Conservation (phyloP, 805 yeast species). For the Ogataea trehaloabstinens region DNA sequence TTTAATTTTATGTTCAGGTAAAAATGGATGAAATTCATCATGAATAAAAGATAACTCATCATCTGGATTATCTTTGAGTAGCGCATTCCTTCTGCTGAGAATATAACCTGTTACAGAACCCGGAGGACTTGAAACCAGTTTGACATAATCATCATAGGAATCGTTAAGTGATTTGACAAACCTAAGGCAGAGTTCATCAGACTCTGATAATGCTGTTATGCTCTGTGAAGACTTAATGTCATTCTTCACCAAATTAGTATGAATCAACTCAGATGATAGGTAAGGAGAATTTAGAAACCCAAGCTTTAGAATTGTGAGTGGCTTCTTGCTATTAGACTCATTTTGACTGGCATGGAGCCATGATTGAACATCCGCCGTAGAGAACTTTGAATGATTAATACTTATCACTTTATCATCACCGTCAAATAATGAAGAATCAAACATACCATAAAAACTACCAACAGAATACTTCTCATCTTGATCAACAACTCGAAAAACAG, state of each 20-base stretch:
- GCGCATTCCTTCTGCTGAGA: constrained; percentile 56
- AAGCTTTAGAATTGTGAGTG: constrained; percentile 65
- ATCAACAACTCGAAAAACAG: constrained; percentile 75
- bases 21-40: constrained; percentile 56
- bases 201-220: constrained; percentile 31
- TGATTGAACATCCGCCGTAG: constrained; percentile 29
- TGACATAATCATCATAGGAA: constrained; percentile 44
- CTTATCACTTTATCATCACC: constrained; percentile 3
- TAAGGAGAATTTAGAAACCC: constrained; percentile 68
- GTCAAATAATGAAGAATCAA: constrained; percentile 50
- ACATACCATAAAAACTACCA: constrained; percentile 66
- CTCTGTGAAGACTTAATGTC: constrained; percentile 42
- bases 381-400: constrained; percentile 17
- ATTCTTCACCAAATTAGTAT: constrained; percentile 46
- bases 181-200: constrained; percentile 25
- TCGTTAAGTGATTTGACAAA: constrained; percentile 43
- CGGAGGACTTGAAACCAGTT: constrained; percentile 33
- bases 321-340: constrained; percentile 40
- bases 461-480: constrained; percentile 70
- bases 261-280: constrained; percentile 75
- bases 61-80: constrained; percentile 41
- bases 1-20: constrained; percentile 36
- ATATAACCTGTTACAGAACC: constrained; percentile 56
- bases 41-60: constrained; percentile 39
- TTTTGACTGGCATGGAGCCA: constrained; percentile 41